A percentile compares a stretch with the other conserved stretches of the same genome.
Evolutionary conservation across 2,329 filamentous ascomycete genomes (phyloP).

Genomic region (Herpotrichia juniperi): DNA sequence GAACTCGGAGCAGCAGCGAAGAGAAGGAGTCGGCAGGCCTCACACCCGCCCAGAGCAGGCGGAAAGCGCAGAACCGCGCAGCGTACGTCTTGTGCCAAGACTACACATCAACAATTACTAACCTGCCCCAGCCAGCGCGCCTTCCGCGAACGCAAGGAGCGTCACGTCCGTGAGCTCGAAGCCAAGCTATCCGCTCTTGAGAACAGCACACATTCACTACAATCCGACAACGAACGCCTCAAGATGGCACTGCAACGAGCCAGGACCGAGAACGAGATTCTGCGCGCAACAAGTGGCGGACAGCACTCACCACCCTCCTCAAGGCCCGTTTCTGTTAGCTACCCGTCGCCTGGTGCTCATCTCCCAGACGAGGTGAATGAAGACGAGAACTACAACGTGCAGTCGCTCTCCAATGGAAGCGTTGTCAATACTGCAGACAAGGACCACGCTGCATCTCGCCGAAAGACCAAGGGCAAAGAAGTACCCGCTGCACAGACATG

Average conservation of each 20-base stretch:
- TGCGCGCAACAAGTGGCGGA: constrained; percentile 73
- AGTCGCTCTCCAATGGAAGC: constrained; percentile 33
- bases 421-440: constrained; percentile 39
- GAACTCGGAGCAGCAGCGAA: constrained; percentile 52
- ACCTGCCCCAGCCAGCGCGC: constrained; percentile 75
- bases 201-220: constrained; percentile 72
- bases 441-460: constrained; percentile 29
- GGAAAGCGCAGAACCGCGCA: constrained; percentile 75
- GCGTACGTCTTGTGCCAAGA: constrained; percentile 62
- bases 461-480: constrained; percentile 29
- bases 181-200: constrained; percentile 80
- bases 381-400: constrained; percentile 36
- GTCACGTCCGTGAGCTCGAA: constrained; percentile 91
- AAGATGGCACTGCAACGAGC: constrained; percentile 83
- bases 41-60: constrained; percentile 58
- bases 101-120: constrained; percentile 5
- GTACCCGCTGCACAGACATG: constrained; percentile 65
- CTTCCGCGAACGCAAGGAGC: constrained; percentile 94
- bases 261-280: constrained; percentile 89
- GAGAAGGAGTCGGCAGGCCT: constrained; percentile 50
- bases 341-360: constrained; percentile 45
- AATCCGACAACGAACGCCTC: constrained; percentile 84
- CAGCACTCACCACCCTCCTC: constrained; percentile 48
- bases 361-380: constrained; percentile 23
- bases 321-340: constrained; percentile 45